Percentiles rank a stretch among this genome's conserved stretches.
phyloP scores from a whole-genome alignment of 2,329 filamentous ascomycete genomes.

The Phialemoniopsis sp. region DNA sequence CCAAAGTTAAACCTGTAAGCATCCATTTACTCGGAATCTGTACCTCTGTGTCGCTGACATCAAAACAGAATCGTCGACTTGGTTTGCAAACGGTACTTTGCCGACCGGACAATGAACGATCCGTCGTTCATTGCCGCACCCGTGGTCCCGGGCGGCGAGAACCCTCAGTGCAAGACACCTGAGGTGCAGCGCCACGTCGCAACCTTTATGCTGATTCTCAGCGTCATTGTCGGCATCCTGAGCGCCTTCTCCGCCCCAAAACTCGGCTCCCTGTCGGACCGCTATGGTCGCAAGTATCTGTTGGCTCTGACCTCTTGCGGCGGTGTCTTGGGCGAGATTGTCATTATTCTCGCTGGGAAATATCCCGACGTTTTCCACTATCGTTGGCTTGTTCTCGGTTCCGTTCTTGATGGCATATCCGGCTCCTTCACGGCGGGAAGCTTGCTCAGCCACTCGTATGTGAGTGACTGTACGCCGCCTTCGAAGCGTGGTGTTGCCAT shows the following conservation, averaged over 20 bases:
- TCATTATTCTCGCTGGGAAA: constrained; percentile 74
- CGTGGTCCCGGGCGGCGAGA: constrained; percentile 63
- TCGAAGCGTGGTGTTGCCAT: constrained; percentile 78
- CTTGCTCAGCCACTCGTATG: constrained; percentile 77
- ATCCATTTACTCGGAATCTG: no score
- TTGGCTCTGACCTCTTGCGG: constrained; percentile 71
- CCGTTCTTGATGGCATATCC: constrained; percentile 74
- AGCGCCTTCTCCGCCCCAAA: constrained; percentile 80
- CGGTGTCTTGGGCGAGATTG: constrained; percentile 67
- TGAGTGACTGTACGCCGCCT: constrained; percentile 81
- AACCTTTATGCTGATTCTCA: constrained; percentile 73
- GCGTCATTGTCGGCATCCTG: constrained; percentile 68
- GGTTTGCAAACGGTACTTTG: constrained; percentile 79
- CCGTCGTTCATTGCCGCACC: constrained; percentile 59
- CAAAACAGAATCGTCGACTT: constrained; percentile 64
- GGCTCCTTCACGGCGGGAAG: constrained; percentile 86
- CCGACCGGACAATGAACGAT: constrained; percentile 56
- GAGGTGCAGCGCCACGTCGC: constrained; percentile 75
- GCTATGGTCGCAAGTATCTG: constrained; percentile 73
- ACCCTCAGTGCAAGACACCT: constrained; percentile 73
- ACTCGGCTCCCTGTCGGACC: constrained; percentile 80
- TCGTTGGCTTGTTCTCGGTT: constrained; percentile 73
- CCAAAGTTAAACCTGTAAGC: constrained; percentile 77
- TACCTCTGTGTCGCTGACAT: constrained; percentile 2
- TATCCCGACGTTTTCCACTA: constrained; percentile 71